These are phyloP conservation scores for Epichloe sylvatica DNA, from an alignment of 2,329 filamentous ascomycete genomes.

Conservation along the genomic window DNA sequence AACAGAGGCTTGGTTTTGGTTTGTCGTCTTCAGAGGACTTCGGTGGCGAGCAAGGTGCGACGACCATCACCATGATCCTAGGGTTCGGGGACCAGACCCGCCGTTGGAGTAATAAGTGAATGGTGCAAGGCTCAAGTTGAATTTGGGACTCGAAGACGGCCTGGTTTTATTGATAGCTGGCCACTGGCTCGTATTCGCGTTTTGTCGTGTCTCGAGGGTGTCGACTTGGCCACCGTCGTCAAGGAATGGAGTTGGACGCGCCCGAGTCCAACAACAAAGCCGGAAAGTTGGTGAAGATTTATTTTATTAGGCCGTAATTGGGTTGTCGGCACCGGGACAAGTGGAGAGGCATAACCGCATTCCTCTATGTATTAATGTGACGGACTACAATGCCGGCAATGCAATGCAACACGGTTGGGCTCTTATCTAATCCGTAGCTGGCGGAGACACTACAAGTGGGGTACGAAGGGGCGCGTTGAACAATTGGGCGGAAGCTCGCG, in stretches of 20 bases:
- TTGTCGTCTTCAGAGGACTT: conserved; percentile 1
- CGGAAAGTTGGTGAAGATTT: background rate
- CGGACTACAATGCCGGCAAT: too few species aligned
- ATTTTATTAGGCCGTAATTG: background rate
- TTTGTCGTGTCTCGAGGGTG: background rate
- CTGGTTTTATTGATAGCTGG: background rate
- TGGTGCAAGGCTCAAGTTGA: background rate
- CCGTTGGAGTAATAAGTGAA: background rate
- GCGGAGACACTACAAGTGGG: background rate
- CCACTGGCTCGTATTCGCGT: background rate
- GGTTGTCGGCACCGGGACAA: background rate
- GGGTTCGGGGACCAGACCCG: background rate
- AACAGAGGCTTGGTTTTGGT: background rate
- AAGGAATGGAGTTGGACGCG: background rate
- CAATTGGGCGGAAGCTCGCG: too few species aligned
- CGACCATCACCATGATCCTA: conserved; percentile 6
- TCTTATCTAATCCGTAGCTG: background rate
- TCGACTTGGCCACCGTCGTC: background rate
- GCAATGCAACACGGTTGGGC: conserved; percentile 1
- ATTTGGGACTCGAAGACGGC: background rate
- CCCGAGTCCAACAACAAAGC: background rate
- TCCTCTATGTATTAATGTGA: background rate
- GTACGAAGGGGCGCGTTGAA: background rate
- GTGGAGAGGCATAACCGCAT: background rate
- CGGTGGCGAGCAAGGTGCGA: background rate